These are phyloP conservation scores for Botrytis tulipae DNA, from an alignment of 2,329 filamentous ascomycete species.

Conservation along the genomic window DNA sequence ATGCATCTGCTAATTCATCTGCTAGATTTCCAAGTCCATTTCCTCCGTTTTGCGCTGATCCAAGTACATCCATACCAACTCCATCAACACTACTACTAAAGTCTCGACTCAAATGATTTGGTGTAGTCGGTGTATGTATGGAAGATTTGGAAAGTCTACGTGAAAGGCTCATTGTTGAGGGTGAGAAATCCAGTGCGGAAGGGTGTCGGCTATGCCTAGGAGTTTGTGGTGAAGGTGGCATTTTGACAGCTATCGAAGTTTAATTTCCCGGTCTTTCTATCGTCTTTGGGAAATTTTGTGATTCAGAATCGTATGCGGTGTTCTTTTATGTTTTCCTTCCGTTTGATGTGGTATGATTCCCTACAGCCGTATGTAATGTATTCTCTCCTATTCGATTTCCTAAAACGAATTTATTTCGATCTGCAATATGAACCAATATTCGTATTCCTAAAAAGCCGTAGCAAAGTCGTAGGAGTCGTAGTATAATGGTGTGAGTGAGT, in stretches of 20 bases:
- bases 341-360: not conserved
- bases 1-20: slow-evolving; percentile 75
- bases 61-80: slow-evolving; percentile 32
- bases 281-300: not conserved
- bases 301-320: not conserved
- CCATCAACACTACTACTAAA: slow-evolving; percentile 11
- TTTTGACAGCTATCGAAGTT: slow-evolving; percentile 34
- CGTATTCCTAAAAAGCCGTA: slow-evolving; percentile 2
- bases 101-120: slow-evolving; percentile 24
- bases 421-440: slow-evolving; percentile 15
- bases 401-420: not conserved
- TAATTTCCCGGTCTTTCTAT: slow-evolving; percentile 17
- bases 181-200: slow-evolving; percentile 51
- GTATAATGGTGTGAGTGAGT: not conserved
- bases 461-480: not conserved
- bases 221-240: slow-evolving; percentile 51
- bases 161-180: slow-evolving; percentile 30
- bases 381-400: slow-evolving; percentile 15
- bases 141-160: slow-evolving; percentile 37
- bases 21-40: slow-evolving; percentile 74
- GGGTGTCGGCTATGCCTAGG: slow-evolving; percentile 59
- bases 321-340: not conserved
- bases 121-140: slow-evolving; percentile 34
- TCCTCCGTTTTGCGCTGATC: slow-evolving; percentile 40
- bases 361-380: not conserved